Percentiles rank a stretch among this genome's conserved stretches.
These are phyloP conservation scores for Calonectria naviculata DNA, from an alignment of 2,329 filamentous ascomycete genomes.

Conservation along the genomic window DNA sequence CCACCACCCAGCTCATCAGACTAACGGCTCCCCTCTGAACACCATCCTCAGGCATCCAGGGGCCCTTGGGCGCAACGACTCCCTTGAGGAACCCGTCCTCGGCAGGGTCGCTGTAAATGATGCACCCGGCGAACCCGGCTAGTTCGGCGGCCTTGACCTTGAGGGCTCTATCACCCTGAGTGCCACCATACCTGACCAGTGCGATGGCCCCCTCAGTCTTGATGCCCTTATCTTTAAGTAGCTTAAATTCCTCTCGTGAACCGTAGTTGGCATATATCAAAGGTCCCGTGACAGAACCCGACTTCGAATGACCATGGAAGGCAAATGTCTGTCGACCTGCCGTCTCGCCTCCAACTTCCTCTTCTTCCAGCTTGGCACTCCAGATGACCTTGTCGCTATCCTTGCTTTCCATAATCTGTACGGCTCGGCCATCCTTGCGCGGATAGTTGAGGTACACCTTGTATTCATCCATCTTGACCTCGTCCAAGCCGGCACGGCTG, in stretches of 20 bases:
- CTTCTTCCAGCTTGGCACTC: conserved; percentile 87
- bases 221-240: conserved; percentile 76
- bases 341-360: conserved; percentile 70
- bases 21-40: conserved; percentile 87
- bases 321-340: conserved; percentile 76
- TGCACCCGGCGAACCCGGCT: conserved; percentile 85
- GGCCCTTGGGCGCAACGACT: conserved; percentile 78
- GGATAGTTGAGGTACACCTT: conserved; percentile 95
- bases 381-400: conserved; percentile 69
- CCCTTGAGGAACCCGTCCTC: conserved; percentile 86
- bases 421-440: conserved; percentile 77
- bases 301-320: conserved; percentile 91
- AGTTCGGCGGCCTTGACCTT: conserved; percentile 93
- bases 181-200: conserved; percentile 83
- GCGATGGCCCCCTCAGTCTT: conserved; percentile 84
- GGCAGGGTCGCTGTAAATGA: conserved; percentile 91
- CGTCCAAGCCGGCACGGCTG: conserved; percentile 76
- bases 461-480: conserved; percentile 81
- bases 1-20: conserved; percentile 83
- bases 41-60: conserved; percentile 82
- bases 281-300: conserved; percentile 86
- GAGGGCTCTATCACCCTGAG: conserved; percentile 76
- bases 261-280: conserved; percentile 95
- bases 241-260: conserved; percentile 83
- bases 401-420: conserved; percentile 81